phyloP scores from a whole-genome alignment of 2,329 filamentous ascomycete species.

The Kalmusia sp. region DNA sequence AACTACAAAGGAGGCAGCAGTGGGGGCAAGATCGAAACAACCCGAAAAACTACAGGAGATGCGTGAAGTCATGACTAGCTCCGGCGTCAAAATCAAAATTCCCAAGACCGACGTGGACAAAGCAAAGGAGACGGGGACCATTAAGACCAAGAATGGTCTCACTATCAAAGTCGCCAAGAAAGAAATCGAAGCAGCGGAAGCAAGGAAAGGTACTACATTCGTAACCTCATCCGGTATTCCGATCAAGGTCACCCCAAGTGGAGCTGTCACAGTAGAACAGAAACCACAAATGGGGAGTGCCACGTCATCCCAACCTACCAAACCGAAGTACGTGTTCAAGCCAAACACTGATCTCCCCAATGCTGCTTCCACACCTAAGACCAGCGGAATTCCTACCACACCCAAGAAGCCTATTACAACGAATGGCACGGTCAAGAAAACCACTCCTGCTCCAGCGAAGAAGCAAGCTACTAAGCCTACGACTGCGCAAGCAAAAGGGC shows the following conservation, averaged over 20 bases:
- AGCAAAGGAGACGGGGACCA: slow-evolving; percentile 39
- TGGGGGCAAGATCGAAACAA: slow-evolving; percentile 4
- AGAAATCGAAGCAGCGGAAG: slow-evolving; percentile 40
- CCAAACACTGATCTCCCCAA: slow-evolving; percentile 3
- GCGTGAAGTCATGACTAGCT: slow-evolving; percentile 38
- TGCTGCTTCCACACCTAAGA: neutral
- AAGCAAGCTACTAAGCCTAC: slow-evolving; percentile 12
- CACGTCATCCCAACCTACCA: slow-evolving; percentile 1
- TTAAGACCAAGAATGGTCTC: slow-evolving; percentile 38
- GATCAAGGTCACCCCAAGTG: slow-evolving; percentile 39
- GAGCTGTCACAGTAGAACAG: slow-evolving; percentile 28
- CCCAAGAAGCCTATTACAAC: slow-evolving; percentile 11
- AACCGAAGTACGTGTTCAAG: slow-evolving; percentile 17
- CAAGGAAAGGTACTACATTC: slow-evolving; percentile 32
- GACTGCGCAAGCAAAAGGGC: neutral
- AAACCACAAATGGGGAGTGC: slow-evolving; percentile 17
- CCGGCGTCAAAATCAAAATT: slow-evolving; percentile 43
- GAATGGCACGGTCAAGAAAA: slow-evolving; percentile 12
- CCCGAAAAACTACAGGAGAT: slow-evolving; percentile 25
- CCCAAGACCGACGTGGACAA: slow-evolving; percentile 36
- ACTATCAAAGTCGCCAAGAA: slow-evolving; percentile 39
- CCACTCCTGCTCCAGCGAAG: neutral
- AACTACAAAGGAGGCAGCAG: slow-evolving; percentile 9
- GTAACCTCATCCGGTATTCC: slow-evolving; percentile 41
- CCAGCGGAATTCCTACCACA: neutral